Conservation (phyloP, 2,329 filamentous ascomycete genomes). For the Trichoderma atroviride region DNA sequence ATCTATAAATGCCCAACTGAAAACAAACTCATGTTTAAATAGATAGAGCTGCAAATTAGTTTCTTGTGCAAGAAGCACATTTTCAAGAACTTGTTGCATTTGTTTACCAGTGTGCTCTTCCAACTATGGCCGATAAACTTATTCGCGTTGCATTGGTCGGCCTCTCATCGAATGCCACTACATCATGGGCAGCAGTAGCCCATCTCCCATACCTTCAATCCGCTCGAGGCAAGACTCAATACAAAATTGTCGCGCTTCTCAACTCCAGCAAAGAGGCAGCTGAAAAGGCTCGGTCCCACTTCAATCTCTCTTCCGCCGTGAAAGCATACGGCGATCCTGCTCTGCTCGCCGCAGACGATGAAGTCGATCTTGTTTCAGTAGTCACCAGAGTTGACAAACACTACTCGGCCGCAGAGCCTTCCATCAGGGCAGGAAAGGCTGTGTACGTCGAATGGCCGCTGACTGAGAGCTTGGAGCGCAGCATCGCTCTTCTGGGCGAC, state of each 20-base stretch:
- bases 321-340: slow-evolving; percentile 18
- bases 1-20: background rate
- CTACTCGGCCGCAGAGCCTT: slow-evolving; percentile 1
- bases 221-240: slow-evolving; percentile 11
- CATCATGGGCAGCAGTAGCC: slow-evolving; percentile 14
- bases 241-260: slow-evolving; percentile 15
- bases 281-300: slow-evolving; percentile 9
- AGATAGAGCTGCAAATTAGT: background rate
- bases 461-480: slow-evolving; percentile 11
- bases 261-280: slow-evolving; percentile 18
- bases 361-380: slow-evolving; percentile 16
- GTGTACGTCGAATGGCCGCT: slow-evolving; percentile 21
- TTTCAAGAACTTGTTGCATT: background rate
- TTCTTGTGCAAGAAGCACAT: background rate
- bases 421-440: slow-evolving; percentile 3
- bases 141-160: slow-evolving; percentile 13
- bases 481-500: slow-evolving; percentile 1
- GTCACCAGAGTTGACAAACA: slow-evolving; percentile 8
- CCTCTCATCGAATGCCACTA: slow-evolving; percentile 2
- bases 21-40: background rate
- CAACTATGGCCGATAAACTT: background rate
- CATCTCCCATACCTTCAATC: slow-evolving; percentile 19
- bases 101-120: background rate
- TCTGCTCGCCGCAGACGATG: slow-evolving; percentile 12
- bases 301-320: slow-evolving; percentile 8